phyloP scores from a whole-genome alignment of 371 early-diverging fungal species.

The Batrachochytrium dendrobatidis region DNA sequence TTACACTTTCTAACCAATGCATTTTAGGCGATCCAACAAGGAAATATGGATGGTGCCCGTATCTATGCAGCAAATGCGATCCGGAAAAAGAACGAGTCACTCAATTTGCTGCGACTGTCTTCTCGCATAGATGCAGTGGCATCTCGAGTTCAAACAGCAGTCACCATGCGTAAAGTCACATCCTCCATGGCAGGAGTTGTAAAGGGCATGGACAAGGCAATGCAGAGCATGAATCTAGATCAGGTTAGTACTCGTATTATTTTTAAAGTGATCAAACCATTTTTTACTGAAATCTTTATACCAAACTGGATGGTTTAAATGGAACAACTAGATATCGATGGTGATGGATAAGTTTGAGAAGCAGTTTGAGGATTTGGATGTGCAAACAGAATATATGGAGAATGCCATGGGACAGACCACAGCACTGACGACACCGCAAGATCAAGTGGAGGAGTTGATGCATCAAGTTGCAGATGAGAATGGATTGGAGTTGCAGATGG shows the following conservation, averaged over 20 bases:
- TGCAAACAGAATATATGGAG: slow-evolving; percentile 90
- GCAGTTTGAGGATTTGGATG: slow-evolving; percentile 90
- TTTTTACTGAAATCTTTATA: neutral
- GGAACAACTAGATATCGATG: slow-evolving; percentile 74
- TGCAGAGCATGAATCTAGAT: slow-evolving; percentile 88
- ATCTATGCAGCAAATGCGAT: slow-evolving; percentile 95
- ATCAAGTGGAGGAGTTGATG: slow-evolving; percentile 85
- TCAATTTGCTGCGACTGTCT: slow-evolving; percentile 78
- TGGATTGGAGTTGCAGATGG: slow-evolving; percentile 74
- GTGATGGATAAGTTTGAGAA: slow-evolving; percentile 93
- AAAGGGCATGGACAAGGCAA: slow-evolving; percentile 84
- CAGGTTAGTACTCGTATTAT: slow-evolving; percentile 50
- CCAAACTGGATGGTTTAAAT: too few species aligned
- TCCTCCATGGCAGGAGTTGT: slow-evolving; percentile 77
- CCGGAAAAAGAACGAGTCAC: slow-evolving; percentile 89
- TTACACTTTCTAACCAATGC: neutral
- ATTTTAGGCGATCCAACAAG: slow-evolving; percentile 78
- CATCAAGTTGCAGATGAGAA: slow-evolving; percentile 91
- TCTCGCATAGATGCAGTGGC: slow-evolving; percentile 92
- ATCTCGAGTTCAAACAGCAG: slow-evolving; percentile 87
- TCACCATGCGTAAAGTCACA: slow-evolving; percentile 81
- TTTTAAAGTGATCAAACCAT: neutral
- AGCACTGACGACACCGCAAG: slow-evolving; percentile 78
- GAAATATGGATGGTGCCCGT: slow-evolving; percentile 88
- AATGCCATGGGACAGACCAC: slow-evolving; percentile 81